Evolutionary conservation across 2,329 filamentous ascomycete species (phyloP).

Genomic region (Colletotrichum tropicicola): DNA sequence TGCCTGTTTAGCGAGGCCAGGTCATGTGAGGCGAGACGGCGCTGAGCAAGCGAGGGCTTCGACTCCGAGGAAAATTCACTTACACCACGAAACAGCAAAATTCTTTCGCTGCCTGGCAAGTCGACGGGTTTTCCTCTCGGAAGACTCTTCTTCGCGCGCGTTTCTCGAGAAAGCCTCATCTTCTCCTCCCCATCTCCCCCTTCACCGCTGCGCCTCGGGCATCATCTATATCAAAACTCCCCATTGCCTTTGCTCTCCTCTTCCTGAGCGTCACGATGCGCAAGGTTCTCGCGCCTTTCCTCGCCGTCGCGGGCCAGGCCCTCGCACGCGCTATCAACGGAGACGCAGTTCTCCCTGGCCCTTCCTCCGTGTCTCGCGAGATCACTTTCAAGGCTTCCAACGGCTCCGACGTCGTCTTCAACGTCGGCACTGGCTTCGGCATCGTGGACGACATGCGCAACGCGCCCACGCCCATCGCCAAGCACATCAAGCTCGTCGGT

Average conservation of each 20-base stretch:
- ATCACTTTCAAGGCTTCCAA: constrained; percentile 20
- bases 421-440: constrained; percentile 6
- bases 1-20: too few relatives aligned
- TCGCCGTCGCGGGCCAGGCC: not conserved
- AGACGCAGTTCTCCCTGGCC: not conserved
- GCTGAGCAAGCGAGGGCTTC: too few relatives aligned
- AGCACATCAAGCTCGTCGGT: not conserved
- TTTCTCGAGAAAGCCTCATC: not conserved
- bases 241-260: not conserved
- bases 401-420: constrained; percentile 2
- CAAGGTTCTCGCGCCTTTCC: not conserved
- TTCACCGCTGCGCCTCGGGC: not conserved
- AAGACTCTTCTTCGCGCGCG: too few relatives aligned
- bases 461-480: not conserved
- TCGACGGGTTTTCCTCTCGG: too few relatives aligned
- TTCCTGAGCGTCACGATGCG: constrained; percentile 1
- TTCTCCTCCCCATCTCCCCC: not conserved
- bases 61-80: too few relatives aligned
- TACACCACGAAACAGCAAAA: too few relatives aligned
- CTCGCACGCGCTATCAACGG: not conserved
- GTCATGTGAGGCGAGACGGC: too few relatives aligned
- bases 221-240: not conserved
- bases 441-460: not conserved
- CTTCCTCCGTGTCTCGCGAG: not conserved
- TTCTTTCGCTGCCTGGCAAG: too few relatives aligned